These are phyloP conservation scores for Cornus florida DNA, from an alignment of 148 eudicot genomes.

Conservation along the genomic window DNA sequence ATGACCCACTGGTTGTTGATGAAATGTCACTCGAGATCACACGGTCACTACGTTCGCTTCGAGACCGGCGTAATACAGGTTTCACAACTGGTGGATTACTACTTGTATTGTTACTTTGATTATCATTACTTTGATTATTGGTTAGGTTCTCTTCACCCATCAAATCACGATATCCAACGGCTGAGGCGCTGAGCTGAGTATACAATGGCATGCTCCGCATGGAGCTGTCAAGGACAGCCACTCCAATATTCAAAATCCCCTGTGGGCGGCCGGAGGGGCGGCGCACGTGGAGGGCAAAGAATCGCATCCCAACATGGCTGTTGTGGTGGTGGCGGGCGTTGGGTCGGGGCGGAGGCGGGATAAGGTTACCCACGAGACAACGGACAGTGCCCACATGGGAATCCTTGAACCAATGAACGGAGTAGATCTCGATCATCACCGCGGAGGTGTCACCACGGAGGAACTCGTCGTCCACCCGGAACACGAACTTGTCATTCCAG, in stretches of 20 bases:
- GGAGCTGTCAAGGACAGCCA: slow-evolving; percentile 54
- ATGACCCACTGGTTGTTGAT: slow-evolving; percentile 18
- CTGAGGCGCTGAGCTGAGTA: slow-evolving; percentile 48
- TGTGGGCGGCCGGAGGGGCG: slow-evolving; percentile 74
- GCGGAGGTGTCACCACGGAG: slow-evolving; percentile 50
- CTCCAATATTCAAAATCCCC: slow-evolving; percentile 64
- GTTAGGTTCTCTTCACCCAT: slow-evolving; percentile 40
- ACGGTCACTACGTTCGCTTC: slow-evolving; percentile 53
- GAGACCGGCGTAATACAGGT: slow-evolving; percentile 32
- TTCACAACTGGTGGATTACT: not conserved
- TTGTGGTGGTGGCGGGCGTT: slow-evolving; percentile 10
- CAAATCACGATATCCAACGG: slow-evolving; percentile 57
- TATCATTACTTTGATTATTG: not conserved
- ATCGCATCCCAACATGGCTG: slow-evolving; percentile 55
- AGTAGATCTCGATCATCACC: slow-evolving; percentile 57
- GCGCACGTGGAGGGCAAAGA: slow-evolving; percentile 68
- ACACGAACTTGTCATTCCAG: slow-evolving; percentile 79
- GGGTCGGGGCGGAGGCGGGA: slow-evolving; percentile 34
- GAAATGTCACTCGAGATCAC: slow-evolving; percentile 19
- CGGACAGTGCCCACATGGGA: slow-evolving; percentile 59
- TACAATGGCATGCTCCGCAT: slow-evolving; percentile 76
- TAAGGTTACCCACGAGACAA: slow-evolving; percentile 47
- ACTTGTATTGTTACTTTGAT: not conserved
- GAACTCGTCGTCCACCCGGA: slow-evolving; percentile 61
- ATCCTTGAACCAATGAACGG: slow-evolving; percentile 51